Percentiles rank a stretch among this genome's conserved stretches.
These are phyloP conservation scores for Medicago arabica DNA, from an alignment of 306 rosid genomes.

Conservation along the genomic window DNA sequence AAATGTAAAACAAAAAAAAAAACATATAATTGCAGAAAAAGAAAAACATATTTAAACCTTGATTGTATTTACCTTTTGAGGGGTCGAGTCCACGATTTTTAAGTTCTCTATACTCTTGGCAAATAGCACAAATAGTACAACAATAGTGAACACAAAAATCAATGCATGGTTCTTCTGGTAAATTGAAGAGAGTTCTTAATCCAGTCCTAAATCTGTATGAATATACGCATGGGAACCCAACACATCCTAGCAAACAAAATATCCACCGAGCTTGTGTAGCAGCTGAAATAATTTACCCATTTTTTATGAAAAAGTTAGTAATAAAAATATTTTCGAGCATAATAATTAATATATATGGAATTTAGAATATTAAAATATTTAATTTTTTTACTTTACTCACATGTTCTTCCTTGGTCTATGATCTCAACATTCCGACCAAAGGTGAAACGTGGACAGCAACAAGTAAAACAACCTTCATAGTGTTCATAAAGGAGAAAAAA, in stretches of 20 bases:
- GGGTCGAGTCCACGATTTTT: slow-evolving; percentile 49
- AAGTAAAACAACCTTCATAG: slow-evolving; percentile 44
- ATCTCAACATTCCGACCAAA: slow-evolving; percentile 45
- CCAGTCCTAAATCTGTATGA: slow-evolving; percentile 42
- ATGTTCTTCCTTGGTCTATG: slow-evolving; percentile 48
- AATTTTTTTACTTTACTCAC: slow-evolving; percentile 17
- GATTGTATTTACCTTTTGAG: not conserved
- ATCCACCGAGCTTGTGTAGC: slow-evolving; percentile 29
- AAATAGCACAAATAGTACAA: slow-evolving; percentile 39
- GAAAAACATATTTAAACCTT: too few species aligned
- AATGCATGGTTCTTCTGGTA: slow-evolving; percentile 44
- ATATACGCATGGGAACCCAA: slow-evolving; percentile 38
- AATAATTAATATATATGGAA: not conserved
- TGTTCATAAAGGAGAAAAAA: too few species aligned
- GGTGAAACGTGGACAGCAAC: slow-evolving; percentile 41
- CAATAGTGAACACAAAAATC: slow-evolving; percentile 46
- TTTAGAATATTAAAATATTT: not conserved
- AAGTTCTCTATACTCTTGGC: slow-evolving; percentile 53
- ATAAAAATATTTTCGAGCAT: not conserved
- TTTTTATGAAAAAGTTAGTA: not conserved
- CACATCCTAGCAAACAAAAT: not conserved
- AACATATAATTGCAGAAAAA: too few species aligned
- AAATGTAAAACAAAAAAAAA: too few species aligned
- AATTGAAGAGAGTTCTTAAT: slow-evolving; percentile 35
- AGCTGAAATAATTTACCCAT: slow-evolving; percentile 43